Evolutionary conservation across 257 asterid genomes (phyloP).

Genomic region (Salvia splendens): DNA sequence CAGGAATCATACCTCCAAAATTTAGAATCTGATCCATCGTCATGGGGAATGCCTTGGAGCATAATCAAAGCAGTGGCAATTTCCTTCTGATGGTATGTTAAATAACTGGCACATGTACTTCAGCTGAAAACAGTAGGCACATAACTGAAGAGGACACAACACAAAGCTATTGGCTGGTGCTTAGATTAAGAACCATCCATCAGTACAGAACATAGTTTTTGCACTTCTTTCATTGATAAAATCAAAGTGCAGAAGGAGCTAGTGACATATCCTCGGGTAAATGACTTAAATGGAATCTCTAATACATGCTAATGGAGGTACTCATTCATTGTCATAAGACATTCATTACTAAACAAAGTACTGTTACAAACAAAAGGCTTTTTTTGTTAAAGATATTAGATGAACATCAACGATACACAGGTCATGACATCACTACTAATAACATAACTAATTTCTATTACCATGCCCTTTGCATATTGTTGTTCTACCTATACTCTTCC

Average conservation of each 20-base stretch:
- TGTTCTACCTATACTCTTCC: constrained; percentile 33
- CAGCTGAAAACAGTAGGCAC: constrained; percentile 7
- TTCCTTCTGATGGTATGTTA: constrained; percentile 13
- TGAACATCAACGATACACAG: constrained; percentile 20
- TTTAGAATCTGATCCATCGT: constrained; percentile 19
- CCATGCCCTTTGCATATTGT: constrained; percentile 24
- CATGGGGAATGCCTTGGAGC: constrained; percentile 7
- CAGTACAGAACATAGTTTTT: not conserved
- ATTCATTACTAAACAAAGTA: not conserved
- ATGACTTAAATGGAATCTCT: constrained; percentile 14
- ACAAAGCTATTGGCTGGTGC: not conserved
- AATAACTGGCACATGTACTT: constrained; percentile 4
- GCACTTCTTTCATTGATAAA: constrained; percentile 19
- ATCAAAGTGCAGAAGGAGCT: constrained; percentile 17
- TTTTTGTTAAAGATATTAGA: constrained; percentile 9
- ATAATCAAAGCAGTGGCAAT: not conserved
- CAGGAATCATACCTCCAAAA: constrained; percentile 16
- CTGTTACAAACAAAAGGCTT: not conserved
- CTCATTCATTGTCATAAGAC: constrained; percentile 15
- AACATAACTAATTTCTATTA: constrained; percentile 23
- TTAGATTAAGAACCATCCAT: constrained; percentile 15
- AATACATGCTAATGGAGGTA: constrained; percentile 12
- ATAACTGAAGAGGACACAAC: constrained; percentile 20
- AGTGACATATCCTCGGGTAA: constrained; percentile 21
- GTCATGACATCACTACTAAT: constrained; percentile 21